These are phyloP conservation scores for Saturnispora bothae DNA, from an alignment of 805 yeast genomes.

Conservation along the genomic window DNA sequence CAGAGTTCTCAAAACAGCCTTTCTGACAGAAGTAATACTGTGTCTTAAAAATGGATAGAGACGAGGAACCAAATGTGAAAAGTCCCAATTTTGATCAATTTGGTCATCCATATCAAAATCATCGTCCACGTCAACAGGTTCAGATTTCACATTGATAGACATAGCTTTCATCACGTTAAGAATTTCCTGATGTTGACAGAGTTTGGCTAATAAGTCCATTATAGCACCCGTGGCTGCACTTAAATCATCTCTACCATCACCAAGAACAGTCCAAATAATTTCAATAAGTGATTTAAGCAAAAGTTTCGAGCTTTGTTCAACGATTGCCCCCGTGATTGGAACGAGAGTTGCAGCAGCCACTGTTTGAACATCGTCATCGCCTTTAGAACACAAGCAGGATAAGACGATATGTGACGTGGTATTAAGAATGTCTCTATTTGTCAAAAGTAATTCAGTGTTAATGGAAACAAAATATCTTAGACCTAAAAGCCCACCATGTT, in stretches of 20 bases:
- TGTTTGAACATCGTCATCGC: conserved; percentile 96
- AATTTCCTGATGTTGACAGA: conserved; percentile 75
- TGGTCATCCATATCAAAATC: conserved; percentile 26
- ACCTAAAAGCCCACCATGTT: conserved; percentile 96
- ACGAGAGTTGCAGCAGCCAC: conserved; percentile 89
- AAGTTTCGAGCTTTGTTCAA: conserved; percentile 26
- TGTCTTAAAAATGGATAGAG: conserved; percentile 89
- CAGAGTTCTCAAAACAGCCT: conserved; percentile 74
- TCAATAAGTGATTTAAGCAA: conserved; percentile 40
- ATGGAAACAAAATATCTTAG: conserved; percentile 85
- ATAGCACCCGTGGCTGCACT: conserved; percentile 93
- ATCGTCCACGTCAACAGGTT: conserved; percentile 24
- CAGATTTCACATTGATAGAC: conserved; percentile 29
- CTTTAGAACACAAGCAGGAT: conserved; percentile 87
- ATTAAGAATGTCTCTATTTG: conserved; percentile 48
- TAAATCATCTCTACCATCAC: conserved; percentile 80
- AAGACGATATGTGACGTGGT: conserved; percentile 75
- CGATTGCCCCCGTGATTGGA: conserved; percentile 52
- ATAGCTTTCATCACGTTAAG: conserved; percentile 57
- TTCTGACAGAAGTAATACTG: conserved; percentile 83
- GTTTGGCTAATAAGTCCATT: conserved; percentile 82
- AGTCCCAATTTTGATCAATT: conserved; percentile 34
- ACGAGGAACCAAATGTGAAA: conserved; percentile 75
- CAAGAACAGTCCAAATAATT: conserved; percentile 85
- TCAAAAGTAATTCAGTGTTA: conserved; percentile 63